phyloP scores from a whole-genome alignment of 163 green algal genomes.

The Chlorella variabilis region DNA sequence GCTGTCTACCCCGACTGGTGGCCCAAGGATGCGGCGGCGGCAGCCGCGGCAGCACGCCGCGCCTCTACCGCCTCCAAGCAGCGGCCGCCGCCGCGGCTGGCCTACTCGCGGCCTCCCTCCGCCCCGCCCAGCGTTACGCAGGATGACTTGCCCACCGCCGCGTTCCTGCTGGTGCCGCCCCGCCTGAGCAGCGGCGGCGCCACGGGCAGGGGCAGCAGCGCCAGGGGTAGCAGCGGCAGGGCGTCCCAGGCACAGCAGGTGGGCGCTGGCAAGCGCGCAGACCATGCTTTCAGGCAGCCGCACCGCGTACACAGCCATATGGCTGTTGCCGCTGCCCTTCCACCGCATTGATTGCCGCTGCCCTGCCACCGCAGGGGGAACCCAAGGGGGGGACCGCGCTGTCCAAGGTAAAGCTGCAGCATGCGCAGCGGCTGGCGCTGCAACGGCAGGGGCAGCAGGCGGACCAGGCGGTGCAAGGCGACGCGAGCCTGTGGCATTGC shows the following conservation, averaged over 20 bases:
- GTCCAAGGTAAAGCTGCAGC: slow-evolving; percentile 6
- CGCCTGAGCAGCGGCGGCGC: not conserved
- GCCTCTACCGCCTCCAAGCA: not conserved
- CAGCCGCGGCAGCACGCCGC: not conserved
- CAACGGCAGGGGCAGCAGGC: not conserved
- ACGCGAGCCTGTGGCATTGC: no score
- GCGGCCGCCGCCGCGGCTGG: slow-evolving; percentile 17
- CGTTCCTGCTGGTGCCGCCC: slow-evolving; percentile 29
- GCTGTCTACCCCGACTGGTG: slow-evolving; percentile 33
- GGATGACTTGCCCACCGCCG: slow-evolving; percentile 30
- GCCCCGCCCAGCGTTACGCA: slow-evolving; percentile 5
- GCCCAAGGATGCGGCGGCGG: not conserved
- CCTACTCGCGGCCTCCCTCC: slow-evolving; percentile 18
- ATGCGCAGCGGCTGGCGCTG: slow-evolving; percentile 19
- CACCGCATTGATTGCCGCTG: not conserved
- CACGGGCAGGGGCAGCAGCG: not conserved
- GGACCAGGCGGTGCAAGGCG: no score
- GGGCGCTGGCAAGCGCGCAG: no score
- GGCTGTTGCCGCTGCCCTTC: not conserved
- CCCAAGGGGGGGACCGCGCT: not conserved
- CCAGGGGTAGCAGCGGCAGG: no score
- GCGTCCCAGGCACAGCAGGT: not conserved
- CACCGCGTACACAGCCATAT: no score
- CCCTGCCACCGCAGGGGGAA: no score
- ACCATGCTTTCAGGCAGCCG: no score